Evolutionary conservation across 352 stramenopile species (phyloP).

Genomic region (Nothophytophthora sp.): DNA sequence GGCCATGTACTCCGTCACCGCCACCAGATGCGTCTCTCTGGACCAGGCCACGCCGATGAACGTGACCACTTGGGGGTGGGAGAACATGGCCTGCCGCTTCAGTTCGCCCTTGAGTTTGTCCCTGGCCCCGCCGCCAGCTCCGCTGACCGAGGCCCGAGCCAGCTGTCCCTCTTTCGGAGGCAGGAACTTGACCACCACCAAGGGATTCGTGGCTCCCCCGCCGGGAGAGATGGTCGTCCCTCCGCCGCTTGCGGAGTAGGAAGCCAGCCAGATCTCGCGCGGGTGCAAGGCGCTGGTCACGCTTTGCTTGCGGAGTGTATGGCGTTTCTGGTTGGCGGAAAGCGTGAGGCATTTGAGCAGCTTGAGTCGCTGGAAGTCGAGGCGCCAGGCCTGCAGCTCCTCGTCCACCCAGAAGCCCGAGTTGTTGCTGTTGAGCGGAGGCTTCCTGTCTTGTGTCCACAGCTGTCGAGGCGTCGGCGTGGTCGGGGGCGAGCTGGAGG

Average conservation of each 20-base stretch:
- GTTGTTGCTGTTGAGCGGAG: slow-evolving; percentile 31
- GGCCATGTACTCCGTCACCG: slow-evolving; percentile 75
- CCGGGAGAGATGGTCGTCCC: slow-evolving; percentile 20
- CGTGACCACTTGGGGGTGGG: slow-evolving; percentile 61
- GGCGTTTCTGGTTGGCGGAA: slow-evolving; percentile 44
- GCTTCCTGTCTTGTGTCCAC: slow-evolving; percentile 20
- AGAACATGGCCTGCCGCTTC: slow-evolving; percentile 54
- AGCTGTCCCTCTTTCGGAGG: slow-evolving; percentile 27
- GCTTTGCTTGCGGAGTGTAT: slow-evolving; percentile 36
- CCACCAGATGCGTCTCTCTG: slow-evolving; percentile 59
- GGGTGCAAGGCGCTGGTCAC: slow-evolving; percentile 29
- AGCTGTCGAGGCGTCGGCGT: slow-evolving; percentile 13
- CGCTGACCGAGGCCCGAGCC: slow-evolving; percentile 10
- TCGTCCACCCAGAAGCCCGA: slow-evolving; percentile 69
- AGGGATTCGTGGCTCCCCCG: slow-evolving; percentile 27
- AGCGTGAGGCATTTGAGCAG: slow-evolving; percentile 58
- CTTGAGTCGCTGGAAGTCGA: slow-evolving; percentile 66
- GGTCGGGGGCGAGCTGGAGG: slow-evolving; percentile 22
- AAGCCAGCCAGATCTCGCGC: slow-evolving; percentile 65
- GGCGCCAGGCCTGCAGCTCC: slow-evolving; percentile 63
- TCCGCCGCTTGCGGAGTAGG: slow-evolving; percentile 20
- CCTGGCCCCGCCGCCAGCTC: slow-evolving; percentile 4
- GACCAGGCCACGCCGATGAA: slow-evolving; percentile 81
- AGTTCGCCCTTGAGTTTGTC: slow-evolving; percentile 74
- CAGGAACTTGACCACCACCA: slow-evolving; percentile 65